Conservation (phyloP, 495 filamentous ascomycete species). For the Jackrogersella minutella region DNA sequence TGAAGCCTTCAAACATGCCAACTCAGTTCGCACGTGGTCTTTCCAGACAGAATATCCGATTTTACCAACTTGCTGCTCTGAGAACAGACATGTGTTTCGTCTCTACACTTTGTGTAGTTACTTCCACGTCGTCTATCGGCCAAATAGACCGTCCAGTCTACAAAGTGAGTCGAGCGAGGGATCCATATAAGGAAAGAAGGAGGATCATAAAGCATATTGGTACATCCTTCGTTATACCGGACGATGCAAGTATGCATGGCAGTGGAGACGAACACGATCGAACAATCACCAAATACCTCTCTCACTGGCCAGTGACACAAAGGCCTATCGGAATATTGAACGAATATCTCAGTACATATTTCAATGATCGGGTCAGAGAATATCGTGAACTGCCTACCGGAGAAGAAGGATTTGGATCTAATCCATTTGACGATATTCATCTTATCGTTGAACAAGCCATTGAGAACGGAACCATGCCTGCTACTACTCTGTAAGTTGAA, state of each 20-base stretch:
- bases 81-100: conserved; percentile 35
- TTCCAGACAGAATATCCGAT: conserved; percentile 20
- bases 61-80: conserved; percentile 36
- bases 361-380: neutral
- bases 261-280: neutral
- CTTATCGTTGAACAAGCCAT: conserved; percentile 17
- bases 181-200: conserved; percentile 9
- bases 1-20: conserved; percentile 10
- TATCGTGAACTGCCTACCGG: neutral
- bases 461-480: conserved; percentile 19
- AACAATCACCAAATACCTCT: neutral
- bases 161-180: conserved; percentile 3
- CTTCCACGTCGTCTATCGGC: conserved; percentile 11
- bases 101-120: conserved; percentile 31
- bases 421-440: conserved; percentile 34
- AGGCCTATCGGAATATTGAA: conserved; percentile 38
- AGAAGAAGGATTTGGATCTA: conserved; percentile 8
- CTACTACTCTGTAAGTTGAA: conserved; percentile 40
- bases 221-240: conserved; percentile 28
- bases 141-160: conserved; percentile 23
- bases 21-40: conserved; percentile 23
- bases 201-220: conserved; percentile 13
- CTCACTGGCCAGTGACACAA: conserved; percentile 8
- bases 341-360: conserved; percentile 24
- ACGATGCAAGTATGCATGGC: conserved; percentile 9